These are phyloP conservation scores for Epipyxis sp. DNA, from an alignment of 108 stramenopile species.

Conservation along the genomic window DNA sequence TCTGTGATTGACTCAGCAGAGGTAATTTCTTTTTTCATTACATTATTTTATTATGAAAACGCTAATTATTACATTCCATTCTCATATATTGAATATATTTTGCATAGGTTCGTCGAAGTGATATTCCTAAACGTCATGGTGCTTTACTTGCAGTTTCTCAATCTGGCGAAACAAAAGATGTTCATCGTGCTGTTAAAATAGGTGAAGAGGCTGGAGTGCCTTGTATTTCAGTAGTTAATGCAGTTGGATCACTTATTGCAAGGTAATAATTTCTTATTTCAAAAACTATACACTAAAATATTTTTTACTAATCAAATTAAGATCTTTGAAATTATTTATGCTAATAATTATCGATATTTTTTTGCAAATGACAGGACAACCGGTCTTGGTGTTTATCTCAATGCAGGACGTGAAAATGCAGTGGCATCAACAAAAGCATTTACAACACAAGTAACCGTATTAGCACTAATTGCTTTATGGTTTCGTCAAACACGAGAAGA, in stretches of 20 bases:
- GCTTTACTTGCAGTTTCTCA: slow-evolving; percentile 92
- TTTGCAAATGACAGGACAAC: slow-evolving; percentile 66
- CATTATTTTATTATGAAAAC: no score
- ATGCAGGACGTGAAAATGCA: slow-evolving; percentile 96
- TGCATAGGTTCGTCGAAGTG: slow-evolving; percentile 25
- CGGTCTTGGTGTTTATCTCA: slow-evolving; percentile 95
- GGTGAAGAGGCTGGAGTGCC: slow-evolving; percentile 77
- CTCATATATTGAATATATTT: no score
- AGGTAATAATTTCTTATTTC: no score
- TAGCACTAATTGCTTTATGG: slow-evolving; percentile 89
- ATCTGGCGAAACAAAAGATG: slow-evolving; percentile 97
- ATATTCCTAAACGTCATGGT: slow-evolving; percentile 21
- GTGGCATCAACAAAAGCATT: slow-evolving; percentile 99
- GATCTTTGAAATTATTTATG: neutral
- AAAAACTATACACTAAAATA: neutral
- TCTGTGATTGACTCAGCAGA: slow-evolving; percentile 80
- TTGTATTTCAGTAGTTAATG: slow-evolving; percentile 86
- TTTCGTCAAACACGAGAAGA: slow-evolving; percentile 71
- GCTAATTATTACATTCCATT: slow-evolving; percentile 5
- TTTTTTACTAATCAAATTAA: neutral
- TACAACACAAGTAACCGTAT: slow-evolving; percentile 96
- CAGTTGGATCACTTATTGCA: slow-evolving; percentile 94
- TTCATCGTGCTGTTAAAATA: slow-evolving; percentile 73
- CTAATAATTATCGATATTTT: neutral
- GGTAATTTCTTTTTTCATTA: slow-evolving; percentile 67